Base-by-base conservation (phyloP, 208 protist genomes). In the Crithidia fasciculata region DNA sequence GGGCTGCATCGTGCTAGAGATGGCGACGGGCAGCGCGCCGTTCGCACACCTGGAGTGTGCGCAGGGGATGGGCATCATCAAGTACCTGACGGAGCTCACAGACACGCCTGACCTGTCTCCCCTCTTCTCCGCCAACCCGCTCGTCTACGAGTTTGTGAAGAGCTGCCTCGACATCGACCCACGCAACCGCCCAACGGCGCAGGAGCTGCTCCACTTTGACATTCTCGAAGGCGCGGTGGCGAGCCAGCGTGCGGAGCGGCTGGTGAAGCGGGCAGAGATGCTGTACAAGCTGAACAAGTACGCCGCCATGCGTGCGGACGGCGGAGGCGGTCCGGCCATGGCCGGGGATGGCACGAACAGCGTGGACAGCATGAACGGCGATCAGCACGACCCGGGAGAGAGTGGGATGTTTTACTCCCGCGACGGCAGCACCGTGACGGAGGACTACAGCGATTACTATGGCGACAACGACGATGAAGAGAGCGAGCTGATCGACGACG, bases 1-100 rank as follows among this genome's bases (percentile, higher is more conserved):
- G 8, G 94, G 94, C 44, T 95, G 91, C 73, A 86, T 96, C n/a
- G 89, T 84, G 69, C 68, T 96, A 56, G 94, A 97, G 78, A 87
- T 97, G 80, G 93, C 86, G 2, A 97, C 90, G 7, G 93, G 93
- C 18, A 80, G 78, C 65, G 63, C 89, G 18, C 93, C 90, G 13
- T 97, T 95, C 72, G 72, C 80, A 0, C 82, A 95, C 72, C 37
- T 95, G 3, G 84, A 92, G 52, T 80, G 57, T 13, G 83, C 88
- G 37, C 82, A 88, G 54, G 93, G 88, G 43, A 89, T 97, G 82
- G 87, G 90, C 5, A 96, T 95, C 61, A 92, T 94, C 62, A 87
- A 89, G 56, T 96, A 92, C 63, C 73, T 96, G 13, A 85, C 76
- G 36, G 83, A 94, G 56, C 83, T 95, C 13, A 89, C 83, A 5